These are phyloP conservation scores for Desmodesmus armatus DNA, from an alignment of 139 green algal species.

Conservation along the genomic window DNA sequence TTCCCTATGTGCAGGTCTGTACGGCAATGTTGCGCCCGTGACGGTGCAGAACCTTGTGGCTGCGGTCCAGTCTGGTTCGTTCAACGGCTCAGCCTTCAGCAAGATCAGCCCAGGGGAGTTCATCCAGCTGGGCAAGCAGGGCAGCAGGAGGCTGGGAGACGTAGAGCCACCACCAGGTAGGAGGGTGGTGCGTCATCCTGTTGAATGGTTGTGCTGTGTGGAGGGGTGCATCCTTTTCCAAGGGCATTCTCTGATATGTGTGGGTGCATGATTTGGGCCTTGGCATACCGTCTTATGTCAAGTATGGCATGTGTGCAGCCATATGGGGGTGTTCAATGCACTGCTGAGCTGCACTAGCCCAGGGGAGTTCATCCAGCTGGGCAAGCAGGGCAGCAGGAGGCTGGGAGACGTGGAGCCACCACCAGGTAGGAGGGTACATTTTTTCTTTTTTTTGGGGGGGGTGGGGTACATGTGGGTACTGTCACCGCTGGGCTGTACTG, in stretches of 20 bases:
- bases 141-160: constrained; percentile 57
- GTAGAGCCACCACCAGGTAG: constrained; percentile 55
- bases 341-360: constrained; percentile 62
- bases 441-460: constrained; percentile 46
- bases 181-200: constrained; percentile 17
- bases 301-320: too few species aligned
- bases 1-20: constrained; percentile 65
- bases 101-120: constrained; percentile 69
- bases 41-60: constrained; percentile 69
- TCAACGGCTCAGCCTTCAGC: constrained; percentile 58
- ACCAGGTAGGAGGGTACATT: too few species aligned
- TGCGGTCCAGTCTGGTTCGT: constrained; percentile 44
- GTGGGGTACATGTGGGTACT: too few species aligned
- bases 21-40: constrained; percentile 60
- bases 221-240: too few species aligned
- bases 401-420: constrained; percentile 65
- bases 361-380: constrained; percentile 71
- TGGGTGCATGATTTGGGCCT: too few species aligned
- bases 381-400: constrained; percentile 59
- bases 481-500: too few species aligned
- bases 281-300: too few species aligned
- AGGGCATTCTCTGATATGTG: too few species aligned
- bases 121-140: constrained; percentile 66
- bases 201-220: too few species aligned
- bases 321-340: too few species aligned